Conservation (phyloP, 2,329 filamentous ascomycete species). For the Aspergillus fijiensis region DNA sequence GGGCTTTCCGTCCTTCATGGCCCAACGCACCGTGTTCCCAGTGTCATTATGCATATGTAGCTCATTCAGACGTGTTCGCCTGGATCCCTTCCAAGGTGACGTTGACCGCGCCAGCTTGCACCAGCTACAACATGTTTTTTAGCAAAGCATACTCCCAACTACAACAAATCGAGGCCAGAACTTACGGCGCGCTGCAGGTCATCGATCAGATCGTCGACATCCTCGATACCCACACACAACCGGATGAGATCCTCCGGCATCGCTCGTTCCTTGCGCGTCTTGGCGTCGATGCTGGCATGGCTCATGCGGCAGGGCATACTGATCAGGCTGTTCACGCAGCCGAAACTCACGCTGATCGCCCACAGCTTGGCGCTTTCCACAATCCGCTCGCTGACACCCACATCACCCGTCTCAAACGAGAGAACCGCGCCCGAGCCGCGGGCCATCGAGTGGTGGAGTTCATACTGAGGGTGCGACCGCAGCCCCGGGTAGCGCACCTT, state of each 20-base stretch:
- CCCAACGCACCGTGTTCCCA: background rate
- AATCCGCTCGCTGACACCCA: slow-evolving; percentile 80
- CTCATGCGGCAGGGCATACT: slow-evolving; percentile 99
- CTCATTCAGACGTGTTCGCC: slow-evolving; percentile 45
- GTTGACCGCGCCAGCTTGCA: slow-evolving; percentile 89
- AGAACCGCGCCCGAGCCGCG: slow-evolving; percentile 91
- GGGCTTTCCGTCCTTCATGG: background rate
- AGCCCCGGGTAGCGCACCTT: slow-evolving; percentile 92
- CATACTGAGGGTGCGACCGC: slow-evolving; percentile 93
- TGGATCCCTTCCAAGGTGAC: slow-evolving; percentile 81
- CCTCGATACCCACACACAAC: slow-evolving; percentile 94
- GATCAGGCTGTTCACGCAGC: slow-evolving; percentile 96
- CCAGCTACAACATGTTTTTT: slow-evolving; percentile 57
- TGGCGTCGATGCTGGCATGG: slow-evolving; percentile 95
- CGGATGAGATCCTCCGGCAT: slow-evolving; percentile 97
- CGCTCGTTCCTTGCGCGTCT: slow-evolving; percentile 81
- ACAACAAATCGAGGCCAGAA: slow-evolving; percentile 26
- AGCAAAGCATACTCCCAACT: slow-evolving; percentile 6
- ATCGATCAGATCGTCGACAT: slow-evolving; percentile 85
- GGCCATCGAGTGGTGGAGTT: slow-evolving; percentile 92
- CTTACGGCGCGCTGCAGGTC: slow-evolving; percentile 87
- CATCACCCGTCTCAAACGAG: slow-evolving; percentile 91
- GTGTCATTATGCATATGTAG: slow-evolving; percentile 10
- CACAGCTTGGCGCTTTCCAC: slow-evolving; percentile 90
- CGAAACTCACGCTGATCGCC: slow-evolving; percentile 96